Percentiles rank a stretch among this genome's conserved stretches.
These are phyloP conservation scores for Citrus unshiu DNA, from an alignment of 345 rosid genomes.

Conservation along the genomic window DNA sequence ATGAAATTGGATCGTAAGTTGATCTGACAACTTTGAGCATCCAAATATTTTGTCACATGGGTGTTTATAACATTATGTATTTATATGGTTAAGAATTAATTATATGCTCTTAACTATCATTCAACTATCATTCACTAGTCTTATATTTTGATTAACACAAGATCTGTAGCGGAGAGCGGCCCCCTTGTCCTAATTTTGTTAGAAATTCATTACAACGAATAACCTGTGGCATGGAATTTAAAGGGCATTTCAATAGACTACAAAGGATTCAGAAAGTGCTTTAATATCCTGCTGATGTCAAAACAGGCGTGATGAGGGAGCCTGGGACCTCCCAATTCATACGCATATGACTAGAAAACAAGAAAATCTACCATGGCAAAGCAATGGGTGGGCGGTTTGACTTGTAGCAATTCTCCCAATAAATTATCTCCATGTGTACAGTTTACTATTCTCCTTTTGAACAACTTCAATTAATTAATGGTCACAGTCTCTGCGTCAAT, in stretches of 20 bases:
- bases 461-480: constrained; percentile 16
- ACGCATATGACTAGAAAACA: not conserved
- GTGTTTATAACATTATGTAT: too few relatives aligned
- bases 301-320: not conserved
- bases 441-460: not conserved
- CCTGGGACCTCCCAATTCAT: not conserved
- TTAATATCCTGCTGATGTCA: too few relatives aligned
- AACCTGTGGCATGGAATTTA: constrained; percentile 20
- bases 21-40: too few relatives aligned
- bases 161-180: too few relatives aligned
- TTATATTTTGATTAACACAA: too few relatives aligned
- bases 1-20: too few relatives aligned
- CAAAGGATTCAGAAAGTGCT: not conserved
- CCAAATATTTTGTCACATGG: too few relatives aligned
- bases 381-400: not conserved
- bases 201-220: not conserved
- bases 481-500: constrained; percentile 13
- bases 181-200: too few relatives aligned
- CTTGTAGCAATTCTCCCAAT: not conserved
- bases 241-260: not conserved
- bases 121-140: not conserved
- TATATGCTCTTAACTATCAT: too few relatives aligned
- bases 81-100: too few relatives aligned
- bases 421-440: not conserved
- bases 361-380: constrained; percentile 19